phyloP scores from a whole-genome alignment of 139 green algal species.

The Desmodesmus armatus region DNA sequence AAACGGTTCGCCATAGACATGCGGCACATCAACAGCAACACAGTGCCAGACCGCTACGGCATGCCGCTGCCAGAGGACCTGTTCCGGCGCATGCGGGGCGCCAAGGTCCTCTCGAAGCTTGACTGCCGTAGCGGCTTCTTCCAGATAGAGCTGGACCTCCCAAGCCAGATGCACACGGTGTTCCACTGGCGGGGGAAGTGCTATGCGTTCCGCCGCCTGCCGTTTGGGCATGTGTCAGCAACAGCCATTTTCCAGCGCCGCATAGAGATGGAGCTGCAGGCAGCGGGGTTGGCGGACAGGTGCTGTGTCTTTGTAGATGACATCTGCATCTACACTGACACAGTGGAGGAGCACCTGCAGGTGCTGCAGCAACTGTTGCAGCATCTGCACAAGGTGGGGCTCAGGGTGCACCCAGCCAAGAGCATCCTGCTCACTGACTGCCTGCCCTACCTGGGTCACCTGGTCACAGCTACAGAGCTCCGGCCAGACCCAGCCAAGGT shows the following conservation, averaged over 20 bases:
- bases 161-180: no score
- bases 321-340: not conserved
- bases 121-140: no score
- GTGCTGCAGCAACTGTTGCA: conserved; percentile 44
- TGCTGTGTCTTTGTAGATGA: conserved; percentile 50
- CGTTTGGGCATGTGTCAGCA: conserved; percentile 43
- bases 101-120: no score
- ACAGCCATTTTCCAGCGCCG: conserved; percentile 37
- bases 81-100: no score
- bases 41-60: no score
- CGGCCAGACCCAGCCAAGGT: conserved; percentile 45
- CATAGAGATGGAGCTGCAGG: conserved; percentile 29
- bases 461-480: conserved; percentile 43
- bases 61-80: no score
- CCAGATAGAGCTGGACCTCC: no score
- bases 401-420: conserved; percentile 48
- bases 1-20: no score
- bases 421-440: not conserved
- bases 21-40: no score
- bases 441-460: conserved; percentile 55
- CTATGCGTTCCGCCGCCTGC: conserved; percentile 13
- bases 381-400: not conserved
- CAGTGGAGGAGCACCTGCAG: conserved; percentile 12
- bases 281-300: conserved; percentile 9
- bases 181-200: conserved; percentile 43